phyloP scores from a whole-genome alignment of 2,329 filamentous ascomycete genomes.

The Fusarium clavum region DNA sequence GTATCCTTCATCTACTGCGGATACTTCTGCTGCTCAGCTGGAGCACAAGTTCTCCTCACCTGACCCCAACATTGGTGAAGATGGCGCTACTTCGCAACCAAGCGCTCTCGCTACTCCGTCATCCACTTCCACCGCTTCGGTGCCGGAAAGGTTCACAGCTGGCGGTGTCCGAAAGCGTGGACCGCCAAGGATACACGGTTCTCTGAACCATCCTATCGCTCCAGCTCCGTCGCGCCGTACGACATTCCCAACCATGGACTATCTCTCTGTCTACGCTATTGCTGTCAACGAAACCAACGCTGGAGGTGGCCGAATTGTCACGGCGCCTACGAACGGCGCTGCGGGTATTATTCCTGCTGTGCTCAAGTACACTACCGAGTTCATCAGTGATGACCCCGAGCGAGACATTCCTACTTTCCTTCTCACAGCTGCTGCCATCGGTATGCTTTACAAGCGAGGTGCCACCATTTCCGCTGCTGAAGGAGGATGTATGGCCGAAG shows the following conservation, averaged over 20 bases:
- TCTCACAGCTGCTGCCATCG: conserved; percentile 61
- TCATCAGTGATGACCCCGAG: conserved; percentile 62
- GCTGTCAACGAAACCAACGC: conserved; percentile 66
- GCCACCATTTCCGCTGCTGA: conserved; percentile 64
- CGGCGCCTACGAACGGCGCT: conserved; percentile 63
- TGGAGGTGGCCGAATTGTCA: conserved; percentile 62
- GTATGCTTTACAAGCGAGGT: conserved; percentile 65
- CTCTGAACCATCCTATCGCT: conserved; percentile 58
- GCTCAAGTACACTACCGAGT: conserved; percentile 63
- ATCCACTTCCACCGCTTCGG: background rate
- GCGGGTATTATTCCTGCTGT: conserved; percentile 64
- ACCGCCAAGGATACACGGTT: conserved; percentile 58
- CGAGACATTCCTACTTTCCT: conserved; percentile 63
- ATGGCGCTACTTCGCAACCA: background rate
- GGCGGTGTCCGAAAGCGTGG: conserved; percentile 41
- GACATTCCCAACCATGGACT: conserved; percentile 63
- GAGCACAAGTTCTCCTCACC: conserved; percentile 23
- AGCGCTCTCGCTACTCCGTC: conserved; percentile 8
- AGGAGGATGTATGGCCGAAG: conserved; percentile 66
- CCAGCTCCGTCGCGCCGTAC: conserved; percentile 60
- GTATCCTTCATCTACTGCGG: conserved; percentile 51
- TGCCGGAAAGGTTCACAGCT: conserved; percentile 10
- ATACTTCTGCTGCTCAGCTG: conserved; percentile 25
- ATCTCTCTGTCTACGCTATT: conserved; percentile 63
- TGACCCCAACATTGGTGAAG: conserved; percentile 14